Evolutionary conservation across 306 rosid species (phyloP).

Genomic region (Lathyrus tuberosus): DNA sequence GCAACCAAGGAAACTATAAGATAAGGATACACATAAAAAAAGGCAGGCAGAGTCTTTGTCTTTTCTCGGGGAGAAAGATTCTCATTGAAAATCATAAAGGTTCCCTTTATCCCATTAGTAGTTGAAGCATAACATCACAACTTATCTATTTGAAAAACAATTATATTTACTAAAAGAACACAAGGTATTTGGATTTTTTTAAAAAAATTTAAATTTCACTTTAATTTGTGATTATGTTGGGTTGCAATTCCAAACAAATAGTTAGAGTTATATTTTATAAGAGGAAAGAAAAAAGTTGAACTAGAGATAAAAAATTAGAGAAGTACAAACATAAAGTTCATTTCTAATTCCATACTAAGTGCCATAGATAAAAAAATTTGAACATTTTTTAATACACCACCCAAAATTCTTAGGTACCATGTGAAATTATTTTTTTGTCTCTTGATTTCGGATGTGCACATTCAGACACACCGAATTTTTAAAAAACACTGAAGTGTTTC

Average conservation of each 20-base stretch:
- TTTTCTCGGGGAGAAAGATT: conserved; percentile 34
- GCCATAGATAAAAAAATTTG: no score
- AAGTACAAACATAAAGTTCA: not conserved
- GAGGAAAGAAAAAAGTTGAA: not conserved
- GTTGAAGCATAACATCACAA: conserved; percentile 49
- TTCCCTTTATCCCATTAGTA: conserved; percentile 23
- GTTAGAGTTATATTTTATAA: not conserved
- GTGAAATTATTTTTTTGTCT: no score
- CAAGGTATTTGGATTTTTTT: not conserved
- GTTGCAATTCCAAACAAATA: not conserved
- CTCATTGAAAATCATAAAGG: conserved; percentile 36
- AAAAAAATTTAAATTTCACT: no score
- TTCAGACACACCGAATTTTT: no score
- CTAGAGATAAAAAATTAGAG: not conserved
- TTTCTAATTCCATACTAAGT: not conserved
- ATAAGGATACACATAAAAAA: conserved; percentile 27
- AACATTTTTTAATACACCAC: no score
- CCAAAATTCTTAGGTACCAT: no score
- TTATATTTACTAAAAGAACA: conserved; percentile 18
- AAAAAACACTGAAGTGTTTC: no score
- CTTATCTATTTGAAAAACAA: conserved; percentile 4
- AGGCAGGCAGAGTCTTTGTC: conserved; percentile 16
- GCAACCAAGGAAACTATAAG: conserved; percentile 15
- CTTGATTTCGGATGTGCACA: no score
- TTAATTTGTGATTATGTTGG: not conserved